Base-by-base conservation (phyloP, 108 stramenopile species). In the Aurantiochytrium sp. region DNA sequence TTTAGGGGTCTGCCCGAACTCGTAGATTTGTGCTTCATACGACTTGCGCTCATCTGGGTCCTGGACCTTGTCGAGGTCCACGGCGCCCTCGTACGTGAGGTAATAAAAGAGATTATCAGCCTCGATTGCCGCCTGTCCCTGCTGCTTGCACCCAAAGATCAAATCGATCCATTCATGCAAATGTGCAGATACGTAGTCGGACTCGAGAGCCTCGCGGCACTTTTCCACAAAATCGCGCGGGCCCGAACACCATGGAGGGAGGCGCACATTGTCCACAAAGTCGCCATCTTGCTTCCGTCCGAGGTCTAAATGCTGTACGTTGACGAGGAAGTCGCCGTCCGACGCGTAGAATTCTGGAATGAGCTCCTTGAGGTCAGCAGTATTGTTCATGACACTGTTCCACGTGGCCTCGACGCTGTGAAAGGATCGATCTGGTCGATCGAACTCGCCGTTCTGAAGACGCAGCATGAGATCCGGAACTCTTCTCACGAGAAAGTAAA, bases 381-480 rank as follows among this genome's bases (percentile, higher is more conserved):
- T 96, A 89, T 98, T 98, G 58, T 92, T 91, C 21, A 97, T 90
- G 64, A 95, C 92, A 23, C 96, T 96, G 4, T 94, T 90, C 92
- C 95, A 98, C 29, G 95, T 95, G 6, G 94, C 88, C 43, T 90
- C 87, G 25, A 99, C 91, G 89, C 92, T 93, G 88, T 94, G 93
- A 91, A 99, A 99, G 90, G 97, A 93, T 25, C 99, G 95, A 92
- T 99, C 99, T 4, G 99, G 95, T 5, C 96, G 93, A 93, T 99
- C 99, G 90, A 98, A 99, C 92, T 97, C 96, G 5, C 96, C 96
- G 92, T 98, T 97, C 93, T 99, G 98, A 59, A 99, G 92, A 92
- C 98, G 97, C 29, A 99, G 94, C 98, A 98, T 98, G 89, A 97
- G 96, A 90, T 98, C 97, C 5, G 99, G 99, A 93, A 97, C 97